These are phyloP conservation scores for Ganoderma meredithae DNA, from an alignment of 1,284 basidiomycete genomes.

Conservation along the genomic window DNA sequence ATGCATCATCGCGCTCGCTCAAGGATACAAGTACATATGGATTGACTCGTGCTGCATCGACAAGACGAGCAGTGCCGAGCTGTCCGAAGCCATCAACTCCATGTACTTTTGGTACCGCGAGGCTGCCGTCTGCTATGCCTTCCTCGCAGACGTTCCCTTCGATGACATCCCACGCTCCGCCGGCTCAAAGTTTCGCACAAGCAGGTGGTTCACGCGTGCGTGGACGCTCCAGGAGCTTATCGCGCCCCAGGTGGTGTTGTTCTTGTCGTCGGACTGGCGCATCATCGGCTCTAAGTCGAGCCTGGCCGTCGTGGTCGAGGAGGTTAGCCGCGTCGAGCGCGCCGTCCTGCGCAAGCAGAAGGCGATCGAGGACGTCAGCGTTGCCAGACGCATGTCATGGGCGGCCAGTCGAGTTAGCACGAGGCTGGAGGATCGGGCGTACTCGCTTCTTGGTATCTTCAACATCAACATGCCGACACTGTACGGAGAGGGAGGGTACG, in stretches of 20 bases:
- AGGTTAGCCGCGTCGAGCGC: not conserved
- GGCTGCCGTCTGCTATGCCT: slow-evolving; percentile 16
- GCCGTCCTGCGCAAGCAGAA: not conserved
- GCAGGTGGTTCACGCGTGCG: slow-evolving; percentile 7
- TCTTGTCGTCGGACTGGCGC: slow-evolving; percentile 7
- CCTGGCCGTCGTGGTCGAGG: not conserved
- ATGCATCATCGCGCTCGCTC: not conserved
- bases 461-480: slow-evolving; percentile 15
- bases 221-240: slow-evolving; percentile 21
- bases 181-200: not conserved
- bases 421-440: slow-evolving; percentile 14
- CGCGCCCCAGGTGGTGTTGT: slow-evolving; percentile 10
- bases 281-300: slow-evolving; percentile 6
- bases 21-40: slow-evolving; percentile 15
- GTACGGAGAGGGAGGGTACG: slow-evolving; percentile 13
- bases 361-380: not conserved
- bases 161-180: not conserved
- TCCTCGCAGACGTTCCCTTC: slow-evolving; percentile 1
- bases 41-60: slow-evolving; percentile 21
- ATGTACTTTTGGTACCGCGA: slow-evolving; percentile 12
- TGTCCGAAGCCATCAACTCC: slow-evolving; percentile 14
- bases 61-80: slow-evolving; percentile 11
- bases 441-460: slow-evolving; percentile 17
- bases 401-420: slow-evolving; percentile 10
- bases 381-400: slow-evolving; percentile 11